Base-by-base conservation (phyloP, 345 rosid species). In the Hevea brasiliensis region DNA sequence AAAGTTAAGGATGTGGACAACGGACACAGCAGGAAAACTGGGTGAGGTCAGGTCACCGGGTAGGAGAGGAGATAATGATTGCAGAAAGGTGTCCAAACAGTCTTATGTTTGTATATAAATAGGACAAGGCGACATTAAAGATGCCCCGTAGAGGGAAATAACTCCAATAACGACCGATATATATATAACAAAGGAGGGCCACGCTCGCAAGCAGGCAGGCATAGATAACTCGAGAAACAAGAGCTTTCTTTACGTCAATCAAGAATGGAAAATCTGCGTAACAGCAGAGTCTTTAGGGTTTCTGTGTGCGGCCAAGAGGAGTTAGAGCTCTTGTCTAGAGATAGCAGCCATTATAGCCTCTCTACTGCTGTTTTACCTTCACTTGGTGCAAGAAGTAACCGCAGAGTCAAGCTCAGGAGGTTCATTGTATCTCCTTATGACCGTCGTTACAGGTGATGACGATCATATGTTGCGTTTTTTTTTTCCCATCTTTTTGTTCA, bases 341-440 rank as follows among this genome's bases (percentile, higher is more conserved):
- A 89, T 13, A 89, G 92, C 2, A 95, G 99, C 74, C 94, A 89
- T 51, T 92, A 91, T 74, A 95, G 98, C 80, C 90, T 95, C 53
- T 73, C 97, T 1, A 91, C 92, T 40, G 96, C 91, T 10, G 83
- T 95, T 50, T 82, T 95, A 70, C 99, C 99, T 54, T 83, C 98
- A 10, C 97, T 95, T 1, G 99, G 99, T 1, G 97, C 98, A 7
- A 84, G 94, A 77, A 92, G 97, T 76, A 85, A 82, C 68, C 96
- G 97, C 23, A 61, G 97, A 62, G 75, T 91, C 57, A 86, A 85
- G 89, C 98, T 95, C 45, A 71, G 75, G 26, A 67, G 78, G 41
- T 89, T 77, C 83, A 80, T 87, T 65, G 7, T 95, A 8, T 95
- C 97, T 13, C 98, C 99, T 65, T 87, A 91, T 66, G 88, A 95